Evolutionary conservation across 345 rosid genomes (phyloP), one percentile per base, ranked within the genome.

Genomic region (Euphorbia pulcherrima): DNA sequence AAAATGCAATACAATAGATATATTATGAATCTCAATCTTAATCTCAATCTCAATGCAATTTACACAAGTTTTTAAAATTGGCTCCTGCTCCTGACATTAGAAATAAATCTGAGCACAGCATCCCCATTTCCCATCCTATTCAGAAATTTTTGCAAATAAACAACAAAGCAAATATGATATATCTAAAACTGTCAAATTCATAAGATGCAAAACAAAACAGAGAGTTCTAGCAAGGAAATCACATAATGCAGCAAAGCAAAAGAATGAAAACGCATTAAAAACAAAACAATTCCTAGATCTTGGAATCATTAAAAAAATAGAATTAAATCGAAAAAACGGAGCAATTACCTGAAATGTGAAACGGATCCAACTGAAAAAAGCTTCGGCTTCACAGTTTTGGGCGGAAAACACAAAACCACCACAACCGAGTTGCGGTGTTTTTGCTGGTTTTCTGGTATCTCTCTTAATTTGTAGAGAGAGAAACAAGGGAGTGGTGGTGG

Each of bases 291-390:
- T 28, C 23, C 50, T 48, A 60, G 48, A 77, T 23, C 64, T 39
- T 37, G 18, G 37, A 33, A 8, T 18, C 18, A 62, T 8, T 9
- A 4, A 44, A 9, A 39, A 4, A 27, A 28, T n/a, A n/a, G 6
- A 6, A 4, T 14, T 28, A 17, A 26, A n/a, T 16, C 14, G 48
- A 28, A 39, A 7, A 4, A 33, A 14, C 1, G 56, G 18, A 50
- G 10, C 5, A 18, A 74, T 44, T 30, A 75, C 77, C 81, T 40
- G 47, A 70, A 48, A 76, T 63, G 83, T 52, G 41, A 74, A 65
- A 44, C 27, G 77, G 78, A 80, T 68, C 81, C 51, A 41, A 37
- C 54, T 5, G 20, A 24, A 18, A 20, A 20, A 48, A 54, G 60
- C 26, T 41, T 18, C 21, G n/a, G 2, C 10, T 27, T 18, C 18